Evolutionary conservation across 2,329 filamentous ascomycete species (phyloP).

Genomic region (Fusarium siculi): DNA sequence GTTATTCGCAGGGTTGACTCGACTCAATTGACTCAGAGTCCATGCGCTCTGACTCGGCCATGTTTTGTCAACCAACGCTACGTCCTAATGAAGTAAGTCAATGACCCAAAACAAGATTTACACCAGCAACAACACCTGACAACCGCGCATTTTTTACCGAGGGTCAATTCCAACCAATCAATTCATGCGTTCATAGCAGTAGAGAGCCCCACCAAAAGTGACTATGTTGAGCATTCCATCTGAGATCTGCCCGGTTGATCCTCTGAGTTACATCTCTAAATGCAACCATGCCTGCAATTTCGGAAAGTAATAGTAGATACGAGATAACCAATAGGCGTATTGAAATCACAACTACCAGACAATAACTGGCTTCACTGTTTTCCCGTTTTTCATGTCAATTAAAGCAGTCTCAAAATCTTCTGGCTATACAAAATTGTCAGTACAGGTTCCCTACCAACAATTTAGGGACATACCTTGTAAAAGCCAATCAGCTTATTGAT

Average conservation of each 20-base stretch:
- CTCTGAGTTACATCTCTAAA: neutral
- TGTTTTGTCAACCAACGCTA: neutral
- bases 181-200: neutral
- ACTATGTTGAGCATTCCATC: neutral
- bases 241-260: too few species aligned
- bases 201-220: neutral
- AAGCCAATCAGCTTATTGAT: neutral
- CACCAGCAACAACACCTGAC: neutral
- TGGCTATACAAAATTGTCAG: neutral
- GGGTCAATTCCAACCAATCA: neutral
- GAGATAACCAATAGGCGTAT: neutral
- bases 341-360: neutral
- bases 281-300: neutral
- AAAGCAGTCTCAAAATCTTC: neutral
- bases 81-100: neutral
- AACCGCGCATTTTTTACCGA: neutral
- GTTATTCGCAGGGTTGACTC: neutral
- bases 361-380: neutral
- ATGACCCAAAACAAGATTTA: neutral
- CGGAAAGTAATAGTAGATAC: neutral
- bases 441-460: neutral
- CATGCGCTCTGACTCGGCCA: neutral
- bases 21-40: neutral
- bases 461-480: neutral
- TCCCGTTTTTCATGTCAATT: neutral